phyloP scores from a whole-genome alignment of 805 yeast genomes.

The Kodamaea leandrae region DNA sequence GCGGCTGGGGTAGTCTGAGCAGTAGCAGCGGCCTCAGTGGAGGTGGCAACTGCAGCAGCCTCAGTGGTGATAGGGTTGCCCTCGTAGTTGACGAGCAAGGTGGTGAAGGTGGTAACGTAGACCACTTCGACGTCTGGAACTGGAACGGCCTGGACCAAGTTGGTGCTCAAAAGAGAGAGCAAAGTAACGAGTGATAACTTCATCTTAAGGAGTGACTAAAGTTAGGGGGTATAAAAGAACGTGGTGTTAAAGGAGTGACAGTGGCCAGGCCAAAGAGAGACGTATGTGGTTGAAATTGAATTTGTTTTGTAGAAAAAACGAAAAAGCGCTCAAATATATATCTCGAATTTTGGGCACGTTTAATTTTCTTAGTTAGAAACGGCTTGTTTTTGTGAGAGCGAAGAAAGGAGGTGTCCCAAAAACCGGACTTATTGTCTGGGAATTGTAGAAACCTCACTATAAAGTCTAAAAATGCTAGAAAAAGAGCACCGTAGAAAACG shows the following conservation, averaged over 20 bases:
- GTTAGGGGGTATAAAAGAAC: conserved; percentile 3
- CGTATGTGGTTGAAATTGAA: not conserved
- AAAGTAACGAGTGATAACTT: conserved; percentile 16
- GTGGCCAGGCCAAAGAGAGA: not conserved
- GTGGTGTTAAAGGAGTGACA: not conserved
- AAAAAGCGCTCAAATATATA: not conserved
- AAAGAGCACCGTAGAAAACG: too few species aligned
- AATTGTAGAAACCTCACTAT: too few species aligned
- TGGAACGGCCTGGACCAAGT: conserved; percentile 20
- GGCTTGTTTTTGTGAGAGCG: not conserved
- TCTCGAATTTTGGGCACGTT: too few species aligned
- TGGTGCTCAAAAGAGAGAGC: conserved; percentile 16
- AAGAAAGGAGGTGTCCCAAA: not conserved
- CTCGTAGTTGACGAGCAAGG: conserved; percentile 15
- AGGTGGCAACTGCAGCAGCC: conserved; percentile 6
- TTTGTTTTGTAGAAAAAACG: not conserved
- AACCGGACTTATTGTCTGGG: not conserved
- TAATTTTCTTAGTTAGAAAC: too few species aligned
- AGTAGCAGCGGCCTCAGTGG: conserved; percentile 14
- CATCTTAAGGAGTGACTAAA: conserved; percentile 14
- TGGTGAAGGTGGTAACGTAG: conserved; percentile 23
- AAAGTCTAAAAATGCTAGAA: not conserved
- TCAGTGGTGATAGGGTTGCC: conserved; percentile 10
- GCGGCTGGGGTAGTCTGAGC: conserved; percentile 11
- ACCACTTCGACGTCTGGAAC: conserved; percentile 28